Evolutionary conservation across 257 asterid genomes (phyloP).

Genomic region (Solanum sitiens): DNA sequence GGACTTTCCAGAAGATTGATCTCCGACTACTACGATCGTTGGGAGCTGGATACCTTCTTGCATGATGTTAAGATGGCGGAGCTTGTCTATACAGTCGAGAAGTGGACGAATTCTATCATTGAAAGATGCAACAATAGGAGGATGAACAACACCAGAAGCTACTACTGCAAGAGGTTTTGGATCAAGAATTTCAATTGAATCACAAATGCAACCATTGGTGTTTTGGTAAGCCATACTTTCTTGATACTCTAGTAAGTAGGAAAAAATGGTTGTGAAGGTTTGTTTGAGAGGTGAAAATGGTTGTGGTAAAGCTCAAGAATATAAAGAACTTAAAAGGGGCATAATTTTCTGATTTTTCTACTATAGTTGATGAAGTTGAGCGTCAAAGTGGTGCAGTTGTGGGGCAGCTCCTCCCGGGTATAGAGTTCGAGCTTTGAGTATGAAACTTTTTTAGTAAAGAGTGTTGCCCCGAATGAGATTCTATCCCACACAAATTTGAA

Average conservation of each 20-base stretch:
- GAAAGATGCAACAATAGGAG: constrained; percentile 32
- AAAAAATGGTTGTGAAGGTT: background rate
- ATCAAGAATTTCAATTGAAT: background rate
- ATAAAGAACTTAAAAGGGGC: background rate
- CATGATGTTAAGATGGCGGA: constrained; percentile 30
- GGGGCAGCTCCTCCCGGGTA: too few species aligned
- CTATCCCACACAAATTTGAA: too few species aligned
- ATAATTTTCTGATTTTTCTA: background rate
- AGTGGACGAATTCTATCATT: constrained; percentile 26
- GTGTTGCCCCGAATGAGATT: rapidly evolving
- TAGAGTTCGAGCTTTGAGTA: too few species aligned
- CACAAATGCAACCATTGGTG: background rate
- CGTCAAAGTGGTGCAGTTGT: too few species aligned
- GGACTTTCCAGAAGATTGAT: constrained; percentile 42
- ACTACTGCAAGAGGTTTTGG: background rate
- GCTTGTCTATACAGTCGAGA: constrained; percentile 28
- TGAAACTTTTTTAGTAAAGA: rapidly evolving
- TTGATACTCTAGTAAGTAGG: background rate
- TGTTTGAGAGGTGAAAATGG: background rate
- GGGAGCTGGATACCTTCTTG: constrained; percentile 46
- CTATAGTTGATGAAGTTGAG: background rate
- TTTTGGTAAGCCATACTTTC: background rate
- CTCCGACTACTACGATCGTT: constrained; percentile 42
- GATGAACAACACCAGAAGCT: background rate
- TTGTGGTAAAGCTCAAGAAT: background rate